Evolutionary conservation across 108 stramenopile genomes (phyloP), one percentile per base, ranked within the genome.

Genomic region (Fistulifera solaris): DNA sequence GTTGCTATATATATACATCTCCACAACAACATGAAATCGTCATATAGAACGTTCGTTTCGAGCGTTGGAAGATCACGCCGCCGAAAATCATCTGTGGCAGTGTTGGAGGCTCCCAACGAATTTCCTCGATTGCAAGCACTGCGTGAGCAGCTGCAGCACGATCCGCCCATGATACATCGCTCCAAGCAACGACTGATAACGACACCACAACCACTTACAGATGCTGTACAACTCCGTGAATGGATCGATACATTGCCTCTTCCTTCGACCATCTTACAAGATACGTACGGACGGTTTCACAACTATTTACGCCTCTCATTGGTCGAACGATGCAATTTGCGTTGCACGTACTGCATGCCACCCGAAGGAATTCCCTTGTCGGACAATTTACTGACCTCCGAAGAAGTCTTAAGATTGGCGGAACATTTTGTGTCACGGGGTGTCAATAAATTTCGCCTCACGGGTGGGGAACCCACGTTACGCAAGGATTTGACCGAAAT

Each of bases 331-430:
- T 98, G 96, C 76, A 98, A 98, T 59, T 69, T 99, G 40, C 72
- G 97, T 18, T 99, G 99, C 70, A 67, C 64, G 35, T 99, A 99
- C 58, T 99, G 99, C 75, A 99, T 99, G 99, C 99, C 99, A 3
- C 85, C 76, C 43, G 86, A 97, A 23, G 98, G 97, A 38, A 94
- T 97, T 8, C 80, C 86, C 22, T 54, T 81, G 25, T 75, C 80
- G 35, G 27, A 44, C 10, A 67, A 87, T 35, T 65, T 99, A 55
- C 66, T 99, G 18, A 78, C 65, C 27, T 70, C 75, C 18, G 66
- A 78, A 16, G 98, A 99, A 71, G 82, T 97, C 38, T 39, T 88
- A 55, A 70, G 76, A 40, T 54, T 98, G 18, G 89, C 81, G 0
- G 35, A 49, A 6, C 62, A 87, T 43, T 97, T 97, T 68, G 82